Base-by-base conservation (phyloP, 2,329 filamentous ascomycete species). In the Spiromastix sp. region DNA sequence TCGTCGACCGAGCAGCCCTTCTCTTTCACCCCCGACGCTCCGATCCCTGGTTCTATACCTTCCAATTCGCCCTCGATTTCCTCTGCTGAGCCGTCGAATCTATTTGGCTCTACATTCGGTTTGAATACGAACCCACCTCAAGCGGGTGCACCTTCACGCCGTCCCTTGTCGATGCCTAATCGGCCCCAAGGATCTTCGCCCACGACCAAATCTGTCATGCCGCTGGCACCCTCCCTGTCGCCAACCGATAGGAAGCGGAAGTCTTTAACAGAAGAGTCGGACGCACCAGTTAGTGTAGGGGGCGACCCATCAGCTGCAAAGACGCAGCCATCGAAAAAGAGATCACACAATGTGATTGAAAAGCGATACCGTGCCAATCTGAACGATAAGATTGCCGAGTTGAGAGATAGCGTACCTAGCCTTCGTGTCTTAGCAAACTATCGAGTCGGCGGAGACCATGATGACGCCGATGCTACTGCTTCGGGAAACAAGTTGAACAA, bases 341-440 rank as follows among this genome's bases (percentile, higher is more conserved):
- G 87, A 20, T 86, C 89, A 2, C 89, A 96, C 62, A 96, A 95
- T 60, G 91, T 96, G 72, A 95, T 96, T 43, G 89, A 96, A 64
- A 96, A 95, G 70, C 71, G 89, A 46, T 96, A 96, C 59, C 79
- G 89, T 49, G 94, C 85, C 36, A 96, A 96, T 52, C 70, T 96
- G 38, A 96, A 96, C 54, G 89, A 95, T 55, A 96, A 96, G 66
- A 96, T 96, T 49, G 82, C 86, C 30, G 86, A 87, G 39, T 66
- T 96, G 42, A 74, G 87, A 48, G 86, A 95, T 57, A 93, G 85
- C 52, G 86, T 96, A 10, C 89, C 89, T 2, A 93, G 84, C 57
- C 66, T 96, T 38, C 77, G 87, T 32, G 83, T 86, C 48, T 85
- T 87, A 74, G 77, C 78, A 24, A 85, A 83, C 63, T 31, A 66